Conservation (phyloP, 306 rosid genomes). For the Astragalus membranaceus region DNA sequence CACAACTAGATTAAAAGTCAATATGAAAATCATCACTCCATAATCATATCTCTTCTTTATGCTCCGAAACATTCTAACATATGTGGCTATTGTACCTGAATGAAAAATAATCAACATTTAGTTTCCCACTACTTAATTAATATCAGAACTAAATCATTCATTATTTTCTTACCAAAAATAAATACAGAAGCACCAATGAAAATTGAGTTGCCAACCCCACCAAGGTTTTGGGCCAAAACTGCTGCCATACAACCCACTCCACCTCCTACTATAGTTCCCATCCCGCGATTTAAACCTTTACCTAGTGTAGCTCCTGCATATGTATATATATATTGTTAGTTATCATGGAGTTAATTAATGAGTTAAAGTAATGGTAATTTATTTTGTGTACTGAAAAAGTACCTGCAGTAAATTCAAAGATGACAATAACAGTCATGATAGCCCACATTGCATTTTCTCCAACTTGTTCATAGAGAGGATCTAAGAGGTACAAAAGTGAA, state of each 20-base stretch:
- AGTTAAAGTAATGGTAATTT: background rate
- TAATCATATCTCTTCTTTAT: constrained; percentile 69
- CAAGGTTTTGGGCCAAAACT: constrained; percentile 40
- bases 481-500: constrained; percentile 59
- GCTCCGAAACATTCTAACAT: constrained; percentile 36
- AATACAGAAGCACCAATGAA: constrained; percentile 44
- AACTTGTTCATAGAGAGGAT: constrained; percentile 53
- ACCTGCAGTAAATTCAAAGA: constrained; percentile 80
- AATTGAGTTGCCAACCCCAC: constrained; percentile 40
- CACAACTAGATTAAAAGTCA: constrained; percentile 59
- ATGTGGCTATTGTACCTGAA: constrained; percentile 55
- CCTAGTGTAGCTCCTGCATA: constrained; percentile 69
- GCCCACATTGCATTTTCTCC: constrained; percentile 92
- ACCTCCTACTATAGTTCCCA: constrained; percentile 69
- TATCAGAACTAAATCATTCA: too few species aligned
- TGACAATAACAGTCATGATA: constrained; percentile 76
- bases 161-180: constrained; percentile 43
- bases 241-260: constrained; percentile 59
- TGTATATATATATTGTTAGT: too few species aligned
- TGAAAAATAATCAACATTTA: constrained; percentile 10
- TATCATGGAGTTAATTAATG: too few species aligned
- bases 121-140: background rate
- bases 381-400: background rate
- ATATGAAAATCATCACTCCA: constrained; percentile 55
- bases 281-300: constrained; percentile 68